Base-by-base conservation (phyloP, 2,329 filamentous ascomycete genomes). In the Penicillium sp. region DNA sequence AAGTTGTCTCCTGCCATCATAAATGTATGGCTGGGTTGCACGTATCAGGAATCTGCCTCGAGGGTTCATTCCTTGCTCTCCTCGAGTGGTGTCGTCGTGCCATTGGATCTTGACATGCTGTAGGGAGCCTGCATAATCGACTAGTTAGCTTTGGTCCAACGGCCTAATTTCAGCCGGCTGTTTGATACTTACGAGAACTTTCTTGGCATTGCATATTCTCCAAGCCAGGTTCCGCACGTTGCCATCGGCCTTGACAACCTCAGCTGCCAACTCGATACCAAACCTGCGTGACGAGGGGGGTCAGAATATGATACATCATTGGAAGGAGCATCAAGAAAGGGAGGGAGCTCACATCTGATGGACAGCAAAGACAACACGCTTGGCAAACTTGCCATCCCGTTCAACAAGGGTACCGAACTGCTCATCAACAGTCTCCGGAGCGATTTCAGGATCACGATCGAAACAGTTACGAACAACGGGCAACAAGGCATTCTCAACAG, bases 141-240 rank as follows among this genome's bases (percentile, higher is more conserved):
- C 19, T 2, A 41, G 57, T 52, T 39, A 59, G 52, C 45, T 17
- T 53, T 26, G 7, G 15, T 29, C 34, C 9, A 45, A 39, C 1
- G 17, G 28, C 15, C n/a, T 21, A 19, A 17, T 6, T 32, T 38
- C 28, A 50, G 34, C 4, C 7, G 0, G 6, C 8, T 17, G 10
- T 19, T 13, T 31, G 22, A 42, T 33, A 78, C 85, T 74, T 75
- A 94, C 88, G 72, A 97, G 70, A 57, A 95, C 93, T 71, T 90
- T 88, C 75, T 96, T 96, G 32, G 93, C 93, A 67, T 95, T 95
- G 68, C 86, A 93, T 56, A 98, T 87, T 63, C 93, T 80, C 90
- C 91, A 96, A 6, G 90, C 89, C 55, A 98, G 74, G 65, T 95
- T 95, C 63, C 79, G 82, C 52, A 97, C 87, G 59, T 84, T 94